These are phyloP conservation scores for Sclerotinia subarctica DNA, from an alignment of 2,329 filamentous ascomycete genomes.

Conservation along the genomic window DNA sequence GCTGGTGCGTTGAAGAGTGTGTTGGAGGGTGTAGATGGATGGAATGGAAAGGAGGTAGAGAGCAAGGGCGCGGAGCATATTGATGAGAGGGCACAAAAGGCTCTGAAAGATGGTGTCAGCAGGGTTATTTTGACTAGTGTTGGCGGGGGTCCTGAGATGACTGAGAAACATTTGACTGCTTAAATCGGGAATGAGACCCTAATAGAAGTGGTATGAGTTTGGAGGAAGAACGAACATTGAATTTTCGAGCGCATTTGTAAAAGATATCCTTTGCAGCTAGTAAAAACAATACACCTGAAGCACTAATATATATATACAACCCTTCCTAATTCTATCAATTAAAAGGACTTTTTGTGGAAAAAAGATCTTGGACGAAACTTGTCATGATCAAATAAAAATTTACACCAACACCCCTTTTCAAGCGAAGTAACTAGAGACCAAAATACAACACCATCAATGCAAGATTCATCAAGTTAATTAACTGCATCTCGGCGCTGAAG, in stretches of 20 bases:
- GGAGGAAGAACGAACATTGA: background rate
- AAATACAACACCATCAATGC: no score
- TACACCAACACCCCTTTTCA: background rate
- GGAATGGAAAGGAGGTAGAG: slow-evolving; percentile 59
- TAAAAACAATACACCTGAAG: background rate
- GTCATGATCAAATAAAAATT: background rate
- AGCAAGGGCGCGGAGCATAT: slow-evolving; percentile 53
- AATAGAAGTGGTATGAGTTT: background rate
- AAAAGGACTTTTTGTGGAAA: background rate
- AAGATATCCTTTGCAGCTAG: slow-evolving; percentile 11
- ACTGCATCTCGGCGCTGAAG: background rate
- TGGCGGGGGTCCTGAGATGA: slow-evolving; percentile 81
- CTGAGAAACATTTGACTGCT: slow-evolving; percentile 70
- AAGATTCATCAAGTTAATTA: no score
- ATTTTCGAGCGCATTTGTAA: background rate
- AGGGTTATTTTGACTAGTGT: slow-evolving; percentile 89
- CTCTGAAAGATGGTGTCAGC: slow-evolving; percentile 75
- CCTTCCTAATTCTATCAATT: background rate
- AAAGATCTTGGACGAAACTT: background rate
- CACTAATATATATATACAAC: background rate
- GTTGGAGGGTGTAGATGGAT: slow-evolving; percentile 64
- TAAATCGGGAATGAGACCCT: background rate
- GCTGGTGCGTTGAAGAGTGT: slow-evolving; percentile 74
- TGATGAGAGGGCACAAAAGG: slow-evolving; percentile 61
- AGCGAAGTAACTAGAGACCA: background rate